Evolutionary conservation across 2,329 filamentous ascomycete species (phyloP), one percentile per base, ranked within the genome.

Genomic region (Colletotrichum shisoi): DNA sequence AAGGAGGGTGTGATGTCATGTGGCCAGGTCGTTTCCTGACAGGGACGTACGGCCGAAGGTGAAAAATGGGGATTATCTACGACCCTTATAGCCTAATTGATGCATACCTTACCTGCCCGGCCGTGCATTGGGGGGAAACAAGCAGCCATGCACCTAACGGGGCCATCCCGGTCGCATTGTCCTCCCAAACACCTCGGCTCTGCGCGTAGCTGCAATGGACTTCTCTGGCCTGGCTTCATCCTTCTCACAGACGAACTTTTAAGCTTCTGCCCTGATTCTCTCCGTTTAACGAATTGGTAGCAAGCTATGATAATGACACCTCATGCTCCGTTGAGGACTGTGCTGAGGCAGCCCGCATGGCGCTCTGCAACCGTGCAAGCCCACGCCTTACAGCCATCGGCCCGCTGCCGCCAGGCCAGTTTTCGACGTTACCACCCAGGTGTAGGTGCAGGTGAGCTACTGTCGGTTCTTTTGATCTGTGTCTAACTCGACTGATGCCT

Each of bases 361-460:
- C 42, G 19, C 7, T 13, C 48, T 11, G 15, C 42, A 17, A 63
- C n/a, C 4, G 39, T n/a, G 24, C 46, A 44, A 45, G 13, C 49
- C n/a, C 49, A 21, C 7, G 11, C 45, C 8, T 37, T 56, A 46
- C 53, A 19, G n/a, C 37, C 40, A 6, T 24, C 13, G 6, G 39
- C 13, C 49, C 39, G n/a, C 34, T 37, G n/a, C 19, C 53, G 48
- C 19, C 60, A 53, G 40, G 31, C n/a, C 21, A 37, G 40, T 42
- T 40, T 63, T 46, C 52, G 60, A 48, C 34, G 60, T 34, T 67
- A 63, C 15, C 64, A 67, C 34, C 21, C 39, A 39, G 53, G 53
- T n/a, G 40, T 53, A 3, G 46, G 53, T 27, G 40, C 53, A 46
- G 46, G 64, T 67, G 40, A 42, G 60, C n/a, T 42, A 15, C 42